phyloP scores from a whole-genome alignment of 345 rosid genomes.

The Adansonia digitata region DNA sequence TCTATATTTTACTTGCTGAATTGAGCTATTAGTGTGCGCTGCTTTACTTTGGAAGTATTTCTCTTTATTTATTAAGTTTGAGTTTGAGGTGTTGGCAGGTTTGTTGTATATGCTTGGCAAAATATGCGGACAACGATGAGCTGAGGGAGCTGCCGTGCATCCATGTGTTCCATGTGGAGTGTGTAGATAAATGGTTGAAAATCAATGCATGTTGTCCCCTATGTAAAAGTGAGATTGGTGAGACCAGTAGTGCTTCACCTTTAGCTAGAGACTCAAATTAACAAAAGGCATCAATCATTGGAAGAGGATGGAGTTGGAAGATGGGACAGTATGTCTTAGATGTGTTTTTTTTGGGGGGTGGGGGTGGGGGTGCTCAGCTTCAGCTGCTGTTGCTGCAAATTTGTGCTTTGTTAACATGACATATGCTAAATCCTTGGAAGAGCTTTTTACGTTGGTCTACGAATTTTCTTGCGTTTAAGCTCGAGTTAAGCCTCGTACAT shows the following conservation, averaged over 20 bases:
- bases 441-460: not conserved
- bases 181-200: slow-evolving; percentile 77
- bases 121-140: slow-evolving; percentile 56
- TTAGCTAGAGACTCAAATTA: slow-evolving; percentile 19
- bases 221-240: slow-evolving; percentile 60
- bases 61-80: no score
- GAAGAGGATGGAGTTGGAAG: not conserved
- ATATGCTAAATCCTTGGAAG: not conserved
- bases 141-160: slow-evolving; percentile 63
- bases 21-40: not conserved
- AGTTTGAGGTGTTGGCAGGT: slow-evolving; percentile 42
- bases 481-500: not conserved
- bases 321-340: not conserved
- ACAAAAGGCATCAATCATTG: not conserved
- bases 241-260: slow-evolving; percentile 28
- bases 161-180: slow-evolving; percentile 64
- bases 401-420: not conserved
- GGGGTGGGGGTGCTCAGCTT: not conserved
- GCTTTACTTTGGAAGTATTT: not conserved
- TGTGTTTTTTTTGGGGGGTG: no score
- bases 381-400: not conserved
- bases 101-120: slow-evolving; percentile 70
- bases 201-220: slow-evolving; percentile 77
- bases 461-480: not conserved
- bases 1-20: not conserved